Evolutionary conservation across 129 eudicot genomes (phyloP).

Genomic region (Deinandra increscens): DNA sequence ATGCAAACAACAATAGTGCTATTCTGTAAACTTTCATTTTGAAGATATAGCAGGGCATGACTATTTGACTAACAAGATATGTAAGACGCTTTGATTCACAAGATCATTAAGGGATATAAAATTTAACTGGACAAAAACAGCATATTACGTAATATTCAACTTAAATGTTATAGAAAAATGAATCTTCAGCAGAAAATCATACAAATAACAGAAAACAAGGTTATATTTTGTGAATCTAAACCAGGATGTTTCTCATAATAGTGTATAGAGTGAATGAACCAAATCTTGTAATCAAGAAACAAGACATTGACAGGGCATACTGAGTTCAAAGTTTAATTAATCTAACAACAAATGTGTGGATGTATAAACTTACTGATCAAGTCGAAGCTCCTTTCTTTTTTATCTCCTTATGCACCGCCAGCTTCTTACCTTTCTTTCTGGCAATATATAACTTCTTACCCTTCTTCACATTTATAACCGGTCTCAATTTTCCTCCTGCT

Average conservation of each 20-base stretch:
- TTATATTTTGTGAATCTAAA: not conserved
- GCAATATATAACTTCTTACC: conserved; percentile 24
- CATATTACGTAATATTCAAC: not conserved
- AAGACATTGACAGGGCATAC: not conserved
- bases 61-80: not conserved
- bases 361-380: conserved; percentile 12
- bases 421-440: conserved; percentile 28
- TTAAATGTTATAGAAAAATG: not conserved
- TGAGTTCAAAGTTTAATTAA: not conserved
- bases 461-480: conserved; percentile 19
- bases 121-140: not conserved
- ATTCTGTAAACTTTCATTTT: too few relatives aligned
- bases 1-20: too few relatives aligned
- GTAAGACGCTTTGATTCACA: not conserved
- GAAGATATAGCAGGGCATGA: too few relatives aligned
- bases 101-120: not conserved
- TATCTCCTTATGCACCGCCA: conserved; percentile 23
- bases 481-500: conserved; percentile 18
- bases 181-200: not conserved
- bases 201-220: not conserved
- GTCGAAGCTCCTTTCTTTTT: conserved; percentile 28
- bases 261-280: not conserved
- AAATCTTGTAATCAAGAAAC: not conserved
- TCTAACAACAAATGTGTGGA: not conserved
- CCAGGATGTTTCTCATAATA: not conserved